Base-by-base conservation (phyloP, 768 basidiomycete genomes). In the Saitozyma sp. region DNA sequence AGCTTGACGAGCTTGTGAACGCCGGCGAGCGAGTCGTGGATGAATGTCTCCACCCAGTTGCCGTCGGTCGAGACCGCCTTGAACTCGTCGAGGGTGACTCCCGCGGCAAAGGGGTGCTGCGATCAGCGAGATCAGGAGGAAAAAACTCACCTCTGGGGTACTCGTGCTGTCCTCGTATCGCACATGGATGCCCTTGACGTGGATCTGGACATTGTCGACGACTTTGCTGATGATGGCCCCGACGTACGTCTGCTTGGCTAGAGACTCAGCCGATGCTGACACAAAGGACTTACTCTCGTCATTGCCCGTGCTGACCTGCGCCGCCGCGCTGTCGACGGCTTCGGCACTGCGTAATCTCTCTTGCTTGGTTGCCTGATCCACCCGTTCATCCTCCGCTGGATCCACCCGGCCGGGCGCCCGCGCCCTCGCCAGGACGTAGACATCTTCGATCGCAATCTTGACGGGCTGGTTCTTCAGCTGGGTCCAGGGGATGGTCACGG, bases 111-210 rank as follows among this genome's bases (percentile, higher is more conserved):
- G 16, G 94, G 94, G 78, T 96, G 94, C 90, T 97, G 69, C 13
- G 49, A 43, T 51, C 59, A 9, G 13, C 38, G 51, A 52, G 11
- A 41, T 8, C 4, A 7, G n/a, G 38, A 45, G 17, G 41, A n/a
- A 7, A 0, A 16, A n/a, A 59, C 89, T 72, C 79, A 93, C 93
- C 38, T 89, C 91, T 39, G 94, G 94, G 37, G 93, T 92, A 70
- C 92, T 96, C 70, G 92, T 78, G 54, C 88, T 88, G 81, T 99
- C 96, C 80, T 99, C 96, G 72, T 97, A 99, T 56, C 96, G 88
- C 51, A 98, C 81, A 77, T 99, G 96, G 50, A 99, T 91, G 70
- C 96, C 95, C 80, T 89, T 91, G 63, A 98, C 86, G 11, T 92
- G 93, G 29, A 98, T 86, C 81, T 99, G 96, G 29, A 98, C 79